phyloP scores from a whole-genome alignment of 2,329 filamentous ascomycete genomes.

The Polytolypa hystricis region DNA sequence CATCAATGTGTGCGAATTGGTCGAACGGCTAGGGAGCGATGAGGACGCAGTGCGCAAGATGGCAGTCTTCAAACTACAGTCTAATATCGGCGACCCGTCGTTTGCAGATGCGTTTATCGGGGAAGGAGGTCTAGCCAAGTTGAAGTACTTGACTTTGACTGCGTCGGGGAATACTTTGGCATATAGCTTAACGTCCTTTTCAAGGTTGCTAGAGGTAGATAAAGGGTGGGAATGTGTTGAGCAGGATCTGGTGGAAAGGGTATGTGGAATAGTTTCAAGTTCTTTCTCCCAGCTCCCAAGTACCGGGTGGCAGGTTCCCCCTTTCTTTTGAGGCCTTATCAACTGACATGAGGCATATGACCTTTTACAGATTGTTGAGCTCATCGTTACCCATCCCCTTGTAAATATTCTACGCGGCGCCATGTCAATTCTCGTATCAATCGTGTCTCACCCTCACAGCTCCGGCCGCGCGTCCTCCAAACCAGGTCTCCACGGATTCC shows the following conservation, averaged over 20 bases:
- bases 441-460: constrained; percentile 72
- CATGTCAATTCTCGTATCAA: constrained; percentile 90
- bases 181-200: constrained; percentile 84
- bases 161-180: constrained; percentile 88
- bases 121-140: constrained; percentile 68
- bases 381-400: constrained; percentile 87
- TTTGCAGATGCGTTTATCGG: constrained; percentile 96
- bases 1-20: constrained; percentile 46
- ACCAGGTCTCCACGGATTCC: constrained; percentile 69
- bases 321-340: no score
- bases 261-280: constrained; percentile 27
- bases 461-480: constrained; percentile 38
- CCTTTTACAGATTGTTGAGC: constrained; percentile 65
- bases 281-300: no score
- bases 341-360: no score
- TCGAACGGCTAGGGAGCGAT: constrained; percentile 48
- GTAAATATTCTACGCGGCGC: constrained; percentile 95
- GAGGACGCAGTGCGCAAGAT: constrained; percentile 94
- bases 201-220: constrained; percentile 81
- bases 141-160: constrained; percentile 73
- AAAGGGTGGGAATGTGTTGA: constrained; percentile 79
- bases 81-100: constrained; percentile 85
- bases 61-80: constrained; percentile 97
- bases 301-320: no score
- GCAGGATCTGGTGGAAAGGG: constrained; percentile 46